phyloP scores from a whole-genome alignment of 2,329 filamentous ascomycete species.

The Exophiala sp. region DNA sequence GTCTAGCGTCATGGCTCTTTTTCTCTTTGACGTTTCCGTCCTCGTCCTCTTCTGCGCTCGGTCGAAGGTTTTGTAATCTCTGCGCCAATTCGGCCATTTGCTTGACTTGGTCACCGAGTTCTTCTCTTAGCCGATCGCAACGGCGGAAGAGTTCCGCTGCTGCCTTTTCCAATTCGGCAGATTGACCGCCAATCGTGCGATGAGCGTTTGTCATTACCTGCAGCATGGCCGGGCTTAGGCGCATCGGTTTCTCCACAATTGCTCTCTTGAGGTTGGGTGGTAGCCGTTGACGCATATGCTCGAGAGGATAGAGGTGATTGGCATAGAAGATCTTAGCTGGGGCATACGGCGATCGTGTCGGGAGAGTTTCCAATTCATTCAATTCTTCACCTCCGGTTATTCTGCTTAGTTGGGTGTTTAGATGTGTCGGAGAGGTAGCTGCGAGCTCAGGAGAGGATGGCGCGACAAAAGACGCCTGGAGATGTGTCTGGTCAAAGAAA shows the following conservation, averaged over 20 bases:
- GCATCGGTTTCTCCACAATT: slow-evolving; percentile 42
- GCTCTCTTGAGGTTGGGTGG: slow-evolving; percentile 40
- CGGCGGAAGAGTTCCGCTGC: slow-evolving; percentile 49
- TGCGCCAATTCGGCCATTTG: slow-evolving; percentile 43
- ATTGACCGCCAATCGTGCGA: slow-evolving; percentile 43
- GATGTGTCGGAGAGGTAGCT: slow-evolving; percentile 8
- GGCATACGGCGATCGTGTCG: slow-evolving; percentile 38
- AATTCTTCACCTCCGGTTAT: slow-evolving; percentile 1
- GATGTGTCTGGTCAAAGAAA: slow-evolving; percentile 46
- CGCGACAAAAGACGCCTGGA: slow-evolving; percentile 8
- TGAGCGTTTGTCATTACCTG: slow-evolving; percentile 45
- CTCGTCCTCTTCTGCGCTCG: slow-evolving; percentile 35
- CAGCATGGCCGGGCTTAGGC: slow-evolving; percentile 44
- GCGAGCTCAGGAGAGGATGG: slow-evolving; percentile 16
- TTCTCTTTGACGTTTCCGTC: slow-evolving; percentile 31
- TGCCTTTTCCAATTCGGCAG: slow-evolving; percentile 42
- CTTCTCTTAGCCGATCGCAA: slow-evolving; percentile 44
- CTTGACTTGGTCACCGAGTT: slow-evolving; percentile 44
- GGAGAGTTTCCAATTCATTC: slow-evolving; percentile 29
- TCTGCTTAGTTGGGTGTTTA: slow-evolving; percentile 22
- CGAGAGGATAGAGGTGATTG: slow-evolving; percentile 20
- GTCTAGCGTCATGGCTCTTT: slow-evolving; percentile 36
- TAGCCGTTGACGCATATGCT: slow-evolving; percentile 29
- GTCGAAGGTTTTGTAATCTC: slow-evolving; percentile 40
- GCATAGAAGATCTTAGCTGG: slow-evolving; percentile 25